A percentile compares a stretch with the other conserved stretches of the same genome.
These are phyloP conservation scores for Microdochium bolleyi DNA, from an alignment of 2,329 filamentous ascomycete genomes.

Conservation along the genomic window DNA sequence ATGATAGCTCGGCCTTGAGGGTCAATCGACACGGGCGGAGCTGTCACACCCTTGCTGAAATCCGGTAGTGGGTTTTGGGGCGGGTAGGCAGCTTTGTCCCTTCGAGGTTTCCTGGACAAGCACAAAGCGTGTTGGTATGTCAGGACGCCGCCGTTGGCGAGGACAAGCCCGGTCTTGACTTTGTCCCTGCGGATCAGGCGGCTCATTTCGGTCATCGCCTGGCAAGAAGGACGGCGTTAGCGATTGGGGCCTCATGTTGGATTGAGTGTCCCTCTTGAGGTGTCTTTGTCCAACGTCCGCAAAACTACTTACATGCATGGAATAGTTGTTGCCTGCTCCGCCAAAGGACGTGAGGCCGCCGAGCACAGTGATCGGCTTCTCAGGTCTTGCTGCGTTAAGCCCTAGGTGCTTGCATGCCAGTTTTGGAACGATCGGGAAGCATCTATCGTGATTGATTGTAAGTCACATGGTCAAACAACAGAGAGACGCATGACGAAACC, in stretches of 20 bases:
- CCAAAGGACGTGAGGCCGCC: constrained; percentile 63
- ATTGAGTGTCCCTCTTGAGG: neutral
- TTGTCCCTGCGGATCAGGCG: constrained; percentile 39
- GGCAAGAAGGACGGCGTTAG: neutral
- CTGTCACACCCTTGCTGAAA: neutral
- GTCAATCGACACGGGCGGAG: neutral
- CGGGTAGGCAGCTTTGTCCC: constrained; percentile 1
- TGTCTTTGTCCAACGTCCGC: neutral
- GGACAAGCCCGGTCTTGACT: constrained; percentile 43
- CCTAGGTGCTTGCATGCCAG: constrained; percentile 53
- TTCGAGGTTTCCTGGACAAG: constrained; percentile 36
- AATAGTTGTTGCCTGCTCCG: constrained; percentile 65
- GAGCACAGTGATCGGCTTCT: constrained; percentile 50
- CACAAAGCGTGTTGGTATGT: constrained; percentile 58
- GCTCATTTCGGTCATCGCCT: constrained; percentile 44
- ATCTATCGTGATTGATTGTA: constrained; percentile 15
- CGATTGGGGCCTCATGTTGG: neutral
- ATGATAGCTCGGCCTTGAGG: neutral
- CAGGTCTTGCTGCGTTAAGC: constrained; percentile 32
- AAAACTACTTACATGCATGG: constrained; percentile 40
- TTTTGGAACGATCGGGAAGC: constrained; percentile 64
- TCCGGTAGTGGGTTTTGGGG: neutral
- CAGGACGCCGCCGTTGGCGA: constrained; percentile 59
- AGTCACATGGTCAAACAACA: neutral
- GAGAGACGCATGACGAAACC: too few relatives aligned